These are phyloP conservation scores for Aspergillus affinis DNA, from an alignment of 495 filamentous ascomycete species.

Conservation along the genomic window DNA sequence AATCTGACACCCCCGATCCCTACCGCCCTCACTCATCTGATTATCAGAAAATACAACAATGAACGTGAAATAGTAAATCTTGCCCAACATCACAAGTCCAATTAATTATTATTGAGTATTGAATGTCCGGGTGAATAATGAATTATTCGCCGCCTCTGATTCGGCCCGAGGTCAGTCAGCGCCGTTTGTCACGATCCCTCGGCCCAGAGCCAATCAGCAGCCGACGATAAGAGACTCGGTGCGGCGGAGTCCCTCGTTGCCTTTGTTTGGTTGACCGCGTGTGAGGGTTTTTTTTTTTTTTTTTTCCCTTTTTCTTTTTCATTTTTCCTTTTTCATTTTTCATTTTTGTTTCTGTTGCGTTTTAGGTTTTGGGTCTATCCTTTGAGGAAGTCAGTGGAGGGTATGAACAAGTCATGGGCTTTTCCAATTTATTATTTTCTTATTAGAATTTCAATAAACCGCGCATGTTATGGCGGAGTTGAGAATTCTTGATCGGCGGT, in stretches of 20 bases:
- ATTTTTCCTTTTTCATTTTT: not conserved
- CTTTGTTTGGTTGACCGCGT: not conserved
- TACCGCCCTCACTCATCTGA: too few relatives aligned
- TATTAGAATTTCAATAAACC: too few relatives aligned
- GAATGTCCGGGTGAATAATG: not conserved
- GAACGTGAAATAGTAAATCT: too few relatives aligned
- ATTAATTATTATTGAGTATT: too few relatives aligned
- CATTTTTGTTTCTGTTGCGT: not conserved
- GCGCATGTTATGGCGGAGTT: too few relatives aligned
- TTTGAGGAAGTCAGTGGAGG: too few relatives aligned
- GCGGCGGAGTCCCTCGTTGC: not conserved
- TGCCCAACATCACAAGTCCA: too few relatives aligned
- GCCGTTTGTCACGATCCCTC: slow-evolving; percentile 34
- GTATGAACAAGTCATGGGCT: too few relatives aligned
- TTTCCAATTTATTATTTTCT: too few relatives aligned
- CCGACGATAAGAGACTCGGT: slow-evolving; percentile 31
- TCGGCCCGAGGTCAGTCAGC: slow-evolving; percentile 31
- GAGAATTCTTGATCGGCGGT: too few relatives aligned
- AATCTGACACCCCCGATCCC: not conserved
- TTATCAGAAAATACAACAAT: too few relatives aligned
- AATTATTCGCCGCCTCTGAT: not conserved
- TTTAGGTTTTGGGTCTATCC: not conserved
- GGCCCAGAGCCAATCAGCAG: slow-evolving; percentile 28
- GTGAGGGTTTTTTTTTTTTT: not conserved
- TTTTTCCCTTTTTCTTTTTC: not conserved